Conservation (phyloP, 768 basidiomycete genomes). For the Termitomyces sp. region DNA sequence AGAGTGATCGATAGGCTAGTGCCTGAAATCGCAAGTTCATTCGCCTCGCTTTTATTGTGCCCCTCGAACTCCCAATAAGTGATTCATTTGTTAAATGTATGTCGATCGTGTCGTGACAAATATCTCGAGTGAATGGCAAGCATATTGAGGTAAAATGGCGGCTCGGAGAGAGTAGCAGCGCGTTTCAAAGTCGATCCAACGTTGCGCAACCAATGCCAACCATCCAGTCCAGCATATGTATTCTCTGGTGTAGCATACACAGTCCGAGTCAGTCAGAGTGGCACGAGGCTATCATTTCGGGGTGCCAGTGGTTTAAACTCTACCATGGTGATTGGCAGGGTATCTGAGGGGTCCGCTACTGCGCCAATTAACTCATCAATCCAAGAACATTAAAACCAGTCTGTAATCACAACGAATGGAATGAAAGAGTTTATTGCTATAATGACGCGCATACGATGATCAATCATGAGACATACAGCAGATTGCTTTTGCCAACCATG, state of each 20-base stretch:
- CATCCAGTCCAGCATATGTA: neutral
- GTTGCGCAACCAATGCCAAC: no score
- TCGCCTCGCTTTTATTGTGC: no score
- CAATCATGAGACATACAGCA: neutral
- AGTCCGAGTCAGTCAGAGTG: neutral
- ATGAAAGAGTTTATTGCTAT: neutral
- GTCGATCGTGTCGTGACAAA: neutral
- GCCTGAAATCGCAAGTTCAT: no score
- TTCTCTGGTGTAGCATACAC: neutral
- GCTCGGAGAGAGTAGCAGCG: neutral
- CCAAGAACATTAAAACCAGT: neutral
- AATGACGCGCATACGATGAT: neutral
- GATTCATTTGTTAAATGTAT: neutral
- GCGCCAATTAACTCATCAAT: neutral
- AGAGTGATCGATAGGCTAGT: no score
- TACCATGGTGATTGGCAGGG: no score
- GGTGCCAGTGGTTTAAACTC: neutral
- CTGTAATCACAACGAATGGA: neutral
- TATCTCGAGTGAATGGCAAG: neutral
- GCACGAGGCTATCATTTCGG: neutral
- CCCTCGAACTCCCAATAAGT: no score
- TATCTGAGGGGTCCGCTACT: neutral
- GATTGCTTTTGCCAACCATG: neutral
- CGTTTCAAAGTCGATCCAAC: neutral
- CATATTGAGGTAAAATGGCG: no score